These are phyloP conservation scores for Boletus huronensis DNA, from an alignment of 768 basidiomycete species.

Conservation along the genomic window DNA sequence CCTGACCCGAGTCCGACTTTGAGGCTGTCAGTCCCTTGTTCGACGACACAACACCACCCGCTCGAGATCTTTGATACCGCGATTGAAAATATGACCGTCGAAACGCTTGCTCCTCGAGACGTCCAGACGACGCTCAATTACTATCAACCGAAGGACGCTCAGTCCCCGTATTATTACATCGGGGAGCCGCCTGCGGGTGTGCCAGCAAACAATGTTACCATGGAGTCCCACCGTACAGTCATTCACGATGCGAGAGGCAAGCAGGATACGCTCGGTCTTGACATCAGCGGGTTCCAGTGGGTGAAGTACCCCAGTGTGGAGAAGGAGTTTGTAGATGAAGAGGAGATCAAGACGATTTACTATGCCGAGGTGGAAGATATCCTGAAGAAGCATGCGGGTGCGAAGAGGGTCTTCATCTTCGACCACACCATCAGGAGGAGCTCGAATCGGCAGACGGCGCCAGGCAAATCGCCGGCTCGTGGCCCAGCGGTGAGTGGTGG, in stretches of 20 bases:
- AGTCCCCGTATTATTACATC: conserved; percentile 28
- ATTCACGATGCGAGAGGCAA: conserved; percentile 8
- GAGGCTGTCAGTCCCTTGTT: no score
- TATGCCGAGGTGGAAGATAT: conserved; percentile 39
- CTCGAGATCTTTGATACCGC: background rate
- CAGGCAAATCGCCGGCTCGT: conserved; percentile 2
- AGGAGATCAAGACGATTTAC: conserved; percentile 32
- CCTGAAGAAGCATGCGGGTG: conserved; percentile 34
- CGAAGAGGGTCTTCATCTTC: conserved; percentile 24
- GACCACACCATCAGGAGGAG: conserved; percentile 39
- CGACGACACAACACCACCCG: background rate
- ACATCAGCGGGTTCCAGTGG: conserved; percentile 40
- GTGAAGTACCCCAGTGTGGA: conserved; percentile 30
- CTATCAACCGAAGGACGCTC: conserved; percentile 23
- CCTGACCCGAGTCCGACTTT: background rate
- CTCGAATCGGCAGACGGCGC: background rate
- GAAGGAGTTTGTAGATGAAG: conserved; percentile 37
- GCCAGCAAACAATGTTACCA: conserved; percentile 27
- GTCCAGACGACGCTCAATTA: conserved; percentile 37
- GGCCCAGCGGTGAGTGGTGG: conserved; percentile 28
- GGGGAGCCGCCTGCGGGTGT: conserved; percentile 20
- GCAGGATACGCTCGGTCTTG: conserved; percentile 24
- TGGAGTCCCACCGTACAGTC: background rate
- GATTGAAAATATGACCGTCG: conserved; percentile 16
- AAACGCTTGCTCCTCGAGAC: conserved; percentile 28